Percentiles rank a stretch among this genome's conserved stretches.
phyloP scores from a whole-genome alignment of 352 stramenopile species.

The Phytophthora cactorum region DNA sequence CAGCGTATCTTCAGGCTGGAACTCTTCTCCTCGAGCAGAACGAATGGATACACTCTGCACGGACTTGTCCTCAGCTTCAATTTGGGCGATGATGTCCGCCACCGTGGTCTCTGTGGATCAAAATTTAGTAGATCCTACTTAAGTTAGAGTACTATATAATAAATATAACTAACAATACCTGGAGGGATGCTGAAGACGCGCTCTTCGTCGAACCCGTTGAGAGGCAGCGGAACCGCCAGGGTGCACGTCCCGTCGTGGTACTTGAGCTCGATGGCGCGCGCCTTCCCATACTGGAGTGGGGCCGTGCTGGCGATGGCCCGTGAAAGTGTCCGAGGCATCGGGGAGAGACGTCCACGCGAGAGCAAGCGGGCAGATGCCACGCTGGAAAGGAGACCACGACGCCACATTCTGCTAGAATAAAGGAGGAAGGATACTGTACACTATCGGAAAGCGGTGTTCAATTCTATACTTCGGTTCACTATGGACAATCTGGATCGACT shows the following conservation, averaged over 20 bases:
- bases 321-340: slow-evolving; percentile 3
- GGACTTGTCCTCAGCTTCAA: slow-evolving; percentile 77
- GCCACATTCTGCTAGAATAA: slow-evolving; percentile 12
- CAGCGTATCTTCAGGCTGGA: slow-evolving; percentile 68
- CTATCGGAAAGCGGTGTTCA: neutral
- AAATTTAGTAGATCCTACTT: neutral
- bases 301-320: slow-evolving; percentile 22
- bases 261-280: slow-evolving; percentile 75
- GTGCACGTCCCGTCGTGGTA: slow-evolving; percentile 82
- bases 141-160: neutral
- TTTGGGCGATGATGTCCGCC: slow-evolving; percentile 72
- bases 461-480: neutral
- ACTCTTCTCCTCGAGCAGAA: slow-evolving; percentile 60
- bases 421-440: neutral
- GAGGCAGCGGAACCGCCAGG: slow-evolving; percentile 74
- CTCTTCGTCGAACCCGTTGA: slow-evolving; percentile 82
- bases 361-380: slow-evolving; percentile 14
- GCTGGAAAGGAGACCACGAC: slow-evolving; percentile 16
- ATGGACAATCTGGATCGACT: no score
- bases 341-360: neutral
- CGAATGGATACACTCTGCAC: slow-evolving; percentile 75
- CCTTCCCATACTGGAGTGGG: slow-evolving; percentile 31
- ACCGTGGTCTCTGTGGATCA: slow-evolving; percentile 68
- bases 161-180: slow-evolving; percentile 36
- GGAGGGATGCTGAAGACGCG: slow-evolving; percentile 79